Evolutionary conservation across 2,329 filamentous ascomycete species (phyloP).

Genomic region (Aspergillus novofumigatus): DNA sequence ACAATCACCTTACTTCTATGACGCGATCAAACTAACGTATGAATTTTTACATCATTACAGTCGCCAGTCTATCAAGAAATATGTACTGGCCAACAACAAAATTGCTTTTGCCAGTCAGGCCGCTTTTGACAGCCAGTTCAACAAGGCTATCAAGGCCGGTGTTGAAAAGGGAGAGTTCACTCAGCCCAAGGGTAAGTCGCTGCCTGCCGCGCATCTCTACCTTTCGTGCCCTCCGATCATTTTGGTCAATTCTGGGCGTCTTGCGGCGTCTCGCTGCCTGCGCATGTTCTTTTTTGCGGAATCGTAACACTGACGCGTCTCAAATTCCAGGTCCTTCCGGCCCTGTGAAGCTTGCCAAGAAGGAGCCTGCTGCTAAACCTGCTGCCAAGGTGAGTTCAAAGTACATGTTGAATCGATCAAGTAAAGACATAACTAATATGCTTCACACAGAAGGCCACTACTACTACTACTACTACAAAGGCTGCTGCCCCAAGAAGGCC

Average conservation of each 20-base stretch:
- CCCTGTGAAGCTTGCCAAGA: slow-evolving; percentile 89
- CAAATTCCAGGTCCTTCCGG: slow-evolving; percentile 66
- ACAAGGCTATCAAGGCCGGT: slow-evolving; percentile 75
- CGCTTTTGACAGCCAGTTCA: slow-evolving; percentile 71
- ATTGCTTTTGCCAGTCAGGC: slow-evolving; percentile 52
- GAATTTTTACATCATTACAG: slow-evolving; percentile 37
- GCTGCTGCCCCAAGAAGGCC: slow-evolving; percentile 31
- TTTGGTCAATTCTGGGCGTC: not conserved
- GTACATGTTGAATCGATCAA: not conserved
- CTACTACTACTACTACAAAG: slow-evolving; percentile 26
- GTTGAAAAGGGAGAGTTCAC: slow-evolving; percentile 83
- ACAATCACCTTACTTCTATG: slow-evolving; percentile 10
- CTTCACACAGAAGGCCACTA: slow-evolving; percentile 42
- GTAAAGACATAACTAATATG: not conserved
- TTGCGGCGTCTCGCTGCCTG: not conserved
- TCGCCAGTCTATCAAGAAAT: slow-evolving; percentile 71
- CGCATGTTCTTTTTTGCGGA: slow-evolving; percentile 3
- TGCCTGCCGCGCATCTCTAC: slow-evolving; percentile 3
- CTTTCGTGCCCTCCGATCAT: not conserved
- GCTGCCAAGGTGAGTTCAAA: slow-evolving; percentile 30
- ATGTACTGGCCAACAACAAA: slow-evolving; percentile 68
- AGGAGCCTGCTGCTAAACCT: slow-evolving; percentile 50
- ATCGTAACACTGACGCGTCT: slow-evolving; percentile 26
- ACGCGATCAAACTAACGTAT: slow-evolving; percentile 26
- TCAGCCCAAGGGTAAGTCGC: slow-evolving; percentile 78